These are phyloP conservation scores for Artemisia argyi DNA, from an alignment of 129 eudicot genomes.

Conservation along the genomic window DNA sequence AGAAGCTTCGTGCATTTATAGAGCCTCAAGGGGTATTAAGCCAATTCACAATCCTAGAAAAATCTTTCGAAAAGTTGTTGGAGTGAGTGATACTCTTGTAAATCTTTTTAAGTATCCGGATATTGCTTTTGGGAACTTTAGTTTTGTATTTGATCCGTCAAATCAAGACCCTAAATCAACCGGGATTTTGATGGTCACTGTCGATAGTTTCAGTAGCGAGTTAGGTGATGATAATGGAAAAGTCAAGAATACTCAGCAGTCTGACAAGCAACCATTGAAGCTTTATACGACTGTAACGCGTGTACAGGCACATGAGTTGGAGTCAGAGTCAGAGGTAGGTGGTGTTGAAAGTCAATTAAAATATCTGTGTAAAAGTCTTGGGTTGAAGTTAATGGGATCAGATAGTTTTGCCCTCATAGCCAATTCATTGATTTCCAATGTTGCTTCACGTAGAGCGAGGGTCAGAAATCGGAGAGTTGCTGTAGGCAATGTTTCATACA, in stretches of 20 bases:
- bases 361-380: slow-evolving; percentile 52
- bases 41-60: slow-evolving; percentile 44
- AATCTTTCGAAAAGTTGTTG: slow-evolving; percentile 39
- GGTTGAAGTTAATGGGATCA: slow-evolving; percentile 79
- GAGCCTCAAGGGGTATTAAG: slow-evolving; percentile 40
- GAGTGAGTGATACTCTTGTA: slow-evolving; percentile 45
- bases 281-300: slow-evolving; percentile 68
- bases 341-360: slow-evolving; percentile 40
- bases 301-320: slow-evolving; percentile 72
- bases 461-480: slow-evolving; percentile 47
- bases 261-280: slow-evolving; percentile 40
- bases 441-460: slow-evolving; percentile 63
- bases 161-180: slow-evolving; percentile 50
- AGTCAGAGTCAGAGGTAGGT: slow-evolving; percentile 47
- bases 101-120: slow-evolving; percentile 77
- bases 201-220: slow-evolving; percentile 38
- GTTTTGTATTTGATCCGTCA: slow-evolving; percentile 65
- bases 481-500: slow-evolving; percentile 35
- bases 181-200: slow-evolving; percentile 64
- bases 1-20: slow-evolving; percentile 79
- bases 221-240: slow-evolving; percentile 24
- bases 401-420: slow-evolving; percentile 47
- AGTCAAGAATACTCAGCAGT: slow-evolving; percentile 22
- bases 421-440: slow-evolving; percentile 40
- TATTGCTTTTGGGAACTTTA: slow-evolving; percentile 54